Conservation (phyloP, 2,329 filamentous ascomycete genomes). For the Alternaria dauci region DNA sequence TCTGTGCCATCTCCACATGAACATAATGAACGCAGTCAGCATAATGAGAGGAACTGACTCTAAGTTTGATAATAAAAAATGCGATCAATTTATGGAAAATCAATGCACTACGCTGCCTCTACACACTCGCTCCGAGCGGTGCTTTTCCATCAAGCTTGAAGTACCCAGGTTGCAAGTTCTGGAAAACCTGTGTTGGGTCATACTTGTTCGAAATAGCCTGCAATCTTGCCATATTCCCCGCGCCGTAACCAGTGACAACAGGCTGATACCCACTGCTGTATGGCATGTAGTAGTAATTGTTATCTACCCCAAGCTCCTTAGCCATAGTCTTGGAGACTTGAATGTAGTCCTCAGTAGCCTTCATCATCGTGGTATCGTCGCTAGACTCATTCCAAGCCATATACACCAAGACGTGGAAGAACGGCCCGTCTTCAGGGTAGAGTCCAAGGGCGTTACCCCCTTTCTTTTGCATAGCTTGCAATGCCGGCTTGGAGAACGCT, state of each 20-base stretch:
- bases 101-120: background rate
- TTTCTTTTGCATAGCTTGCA: slow-evolving; percentile 1
- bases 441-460: background rate
- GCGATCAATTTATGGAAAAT: background rate
- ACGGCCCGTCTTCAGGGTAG: background rate
- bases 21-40: background rate
- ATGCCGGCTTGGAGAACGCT: background rate
- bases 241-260: slow-evolving; percentile 52
- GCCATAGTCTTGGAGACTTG: background rate
- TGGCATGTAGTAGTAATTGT: background rate
- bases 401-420: slow-evolving; percentile 1
- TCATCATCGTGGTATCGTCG: background rate
- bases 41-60: background rate
- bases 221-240: slow-evolving; percentile 42
- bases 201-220: slow-evolving; percentile 28
- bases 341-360: background rate
- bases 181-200: slow-evolving; percentile 31
- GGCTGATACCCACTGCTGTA: background rate
- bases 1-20: background rate
- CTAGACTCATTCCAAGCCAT: background rate
- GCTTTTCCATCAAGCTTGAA: slow-evolving; percentile 31
- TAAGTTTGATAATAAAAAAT: background rate
- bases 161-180: slow-evolving; percentile 30
- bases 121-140: background rate
- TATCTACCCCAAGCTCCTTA: background rate